Conservation (phyloP, 306 rosid genomes). For the Lotus japonicus region DNA sequence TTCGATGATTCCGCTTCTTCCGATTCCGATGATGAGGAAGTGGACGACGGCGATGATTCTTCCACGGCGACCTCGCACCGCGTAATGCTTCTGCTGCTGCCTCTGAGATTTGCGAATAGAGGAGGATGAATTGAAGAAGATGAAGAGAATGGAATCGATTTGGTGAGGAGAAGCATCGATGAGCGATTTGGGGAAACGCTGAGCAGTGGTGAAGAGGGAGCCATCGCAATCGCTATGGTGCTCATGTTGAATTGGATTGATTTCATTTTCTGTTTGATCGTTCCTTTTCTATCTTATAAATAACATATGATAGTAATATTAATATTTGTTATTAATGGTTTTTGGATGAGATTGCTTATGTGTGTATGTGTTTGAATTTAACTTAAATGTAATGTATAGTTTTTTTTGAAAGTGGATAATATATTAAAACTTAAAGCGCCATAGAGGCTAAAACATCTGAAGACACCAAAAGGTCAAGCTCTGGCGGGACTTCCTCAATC, state of each 20-base stretch:
- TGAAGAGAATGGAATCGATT: background rate
- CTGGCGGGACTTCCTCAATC: too few species aligned
- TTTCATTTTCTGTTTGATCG: background rate
- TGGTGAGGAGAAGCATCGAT: background rate
- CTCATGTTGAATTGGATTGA: background rate
- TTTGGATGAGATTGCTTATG: too few species aligned
- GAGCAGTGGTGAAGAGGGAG: background rate
- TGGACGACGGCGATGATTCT: constrained; percentile 29
- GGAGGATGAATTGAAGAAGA: background rate
- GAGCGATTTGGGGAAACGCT: constrained; percentile 19
- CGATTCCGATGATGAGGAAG: constrained; percentile 6
- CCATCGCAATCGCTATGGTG: background rate
- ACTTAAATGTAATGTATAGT: too few species aligned
- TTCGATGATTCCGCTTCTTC: constrained; percentile 27
- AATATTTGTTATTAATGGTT: too few species aligned
- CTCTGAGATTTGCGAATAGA: background rate
- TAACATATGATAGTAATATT: background rate
- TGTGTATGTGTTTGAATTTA: too few species aligned
- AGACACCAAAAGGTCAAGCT: too few species aligned
- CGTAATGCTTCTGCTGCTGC: background rate
- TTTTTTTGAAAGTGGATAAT: too few species aligned
- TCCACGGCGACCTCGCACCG: constrained; percentile 45
- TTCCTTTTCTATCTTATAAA: background rate
- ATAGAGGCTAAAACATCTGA: too few species aligned
- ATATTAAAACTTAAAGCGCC: too few species aligned